phyloP scores from a whole-genome alignment of 2,329 filamentous ascomycete species.

The Ophidiomyces ophidiicola region DNA sequence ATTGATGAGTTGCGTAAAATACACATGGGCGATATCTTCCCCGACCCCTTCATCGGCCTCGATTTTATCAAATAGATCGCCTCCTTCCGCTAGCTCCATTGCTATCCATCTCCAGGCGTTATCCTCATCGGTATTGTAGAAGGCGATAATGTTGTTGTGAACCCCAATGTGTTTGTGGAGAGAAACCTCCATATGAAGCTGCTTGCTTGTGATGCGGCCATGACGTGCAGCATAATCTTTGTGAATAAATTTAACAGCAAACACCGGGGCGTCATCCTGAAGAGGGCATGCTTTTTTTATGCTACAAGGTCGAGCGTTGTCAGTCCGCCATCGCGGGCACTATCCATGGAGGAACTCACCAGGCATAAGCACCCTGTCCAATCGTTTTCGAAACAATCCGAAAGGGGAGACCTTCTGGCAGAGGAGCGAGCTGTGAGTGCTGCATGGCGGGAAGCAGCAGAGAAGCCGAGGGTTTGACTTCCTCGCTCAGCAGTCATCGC shows the following conservation, averaged over 20 bases:
- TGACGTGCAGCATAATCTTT: conserved; percentile 85
- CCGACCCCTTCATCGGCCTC: conserved; percentile 93
- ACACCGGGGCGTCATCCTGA: conserved; percentile 58
- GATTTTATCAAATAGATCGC: conserved; percentile 97
- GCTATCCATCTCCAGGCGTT: conserved; percentile 87
- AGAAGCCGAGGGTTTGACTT: not conserved
- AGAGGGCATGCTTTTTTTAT: conserved; percentile 86
- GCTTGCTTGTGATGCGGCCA: conserved; percentile 77
- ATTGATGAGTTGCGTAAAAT: conserved; percentile 82
- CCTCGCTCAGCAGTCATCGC: conserved; percentile 4
- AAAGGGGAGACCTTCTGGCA: conserved; percentile 77
- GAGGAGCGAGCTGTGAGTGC: conserved; percentile 77
- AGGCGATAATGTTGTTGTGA: conserved; percentile 88
- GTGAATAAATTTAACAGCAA: conserved; percentile 97
- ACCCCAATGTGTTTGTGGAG: conserved; percentile 79
- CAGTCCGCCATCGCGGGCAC: not conserved
- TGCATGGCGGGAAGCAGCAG: conserved; percentile 32
- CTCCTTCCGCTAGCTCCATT: conserved; percentile 92
- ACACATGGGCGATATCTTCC: conserved; percentile 89
- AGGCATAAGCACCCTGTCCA: conserved; percentile 91
- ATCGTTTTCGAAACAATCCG: conserved; percentile 93
- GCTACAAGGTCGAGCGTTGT: conserved; percentile 35
- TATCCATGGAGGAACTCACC: conserved; percentile 44
- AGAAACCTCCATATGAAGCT: conserved; percentile 82
- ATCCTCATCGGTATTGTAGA: conserved; percentile 80